phyloP scores from a whole-genome alignment of 75 land plant species.

The Pinus taeda region DNA sequence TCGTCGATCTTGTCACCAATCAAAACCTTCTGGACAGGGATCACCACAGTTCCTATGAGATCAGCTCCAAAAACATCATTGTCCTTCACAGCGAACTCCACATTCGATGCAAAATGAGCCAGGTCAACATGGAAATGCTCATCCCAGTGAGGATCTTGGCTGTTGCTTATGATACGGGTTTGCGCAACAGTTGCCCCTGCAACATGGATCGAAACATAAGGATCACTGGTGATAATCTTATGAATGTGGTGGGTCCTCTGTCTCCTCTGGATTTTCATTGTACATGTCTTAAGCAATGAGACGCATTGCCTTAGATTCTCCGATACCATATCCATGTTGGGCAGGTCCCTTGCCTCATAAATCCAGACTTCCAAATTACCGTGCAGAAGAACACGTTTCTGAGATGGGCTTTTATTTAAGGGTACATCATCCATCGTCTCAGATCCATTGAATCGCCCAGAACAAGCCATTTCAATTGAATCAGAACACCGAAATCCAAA shows the following conservation, averaged over 20 bases:
- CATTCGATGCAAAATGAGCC: constrained; percentile 6
- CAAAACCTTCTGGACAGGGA: constrained; percentile 23
- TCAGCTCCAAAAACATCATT: constrained; percentile 77
- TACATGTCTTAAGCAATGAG: constrained; percentile 21
- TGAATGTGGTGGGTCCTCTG: not conserved
- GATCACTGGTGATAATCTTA: constrained; percentile 74
- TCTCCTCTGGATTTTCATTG: constrained; percentile 1
- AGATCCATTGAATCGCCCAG: too few relatives aligned
- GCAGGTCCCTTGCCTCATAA: too few relatives aligned
- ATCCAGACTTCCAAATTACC: too few relatives aligned
- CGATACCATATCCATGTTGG: too few relatives aligned
- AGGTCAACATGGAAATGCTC: too few relatives aligned
- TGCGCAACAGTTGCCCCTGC: constrained; percentile 34
- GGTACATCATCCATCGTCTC: too few relatives aligned
- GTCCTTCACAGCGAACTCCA: constrained; percentile 69
- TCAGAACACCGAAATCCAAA: too few relatives aligned
- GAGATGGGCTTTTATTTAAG: too few relatives aligned
- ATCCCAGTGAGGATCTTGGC: constrained; percentile 46
- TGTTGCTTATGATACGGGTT: constrained; percentile 45
- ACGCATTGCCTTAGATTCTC: too few relatives aligned
- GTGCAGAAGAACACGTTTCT: too few relatives aligned
- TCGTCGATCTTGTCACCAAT: constrained; percentile 31
- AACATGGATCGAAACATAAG: constrained; percentile 53
- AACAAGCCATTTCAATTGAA: too few relatives aligned
- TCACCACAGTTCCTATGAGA: constrained; percentile 32